A percentile compares a stretch with the other conserved stretches of the same genome.
These are phyloP conservation scores for Nicotiana benthamiana DNA, from an alignment of 257 asterid species.

Conservation along the genomic window DNA sequence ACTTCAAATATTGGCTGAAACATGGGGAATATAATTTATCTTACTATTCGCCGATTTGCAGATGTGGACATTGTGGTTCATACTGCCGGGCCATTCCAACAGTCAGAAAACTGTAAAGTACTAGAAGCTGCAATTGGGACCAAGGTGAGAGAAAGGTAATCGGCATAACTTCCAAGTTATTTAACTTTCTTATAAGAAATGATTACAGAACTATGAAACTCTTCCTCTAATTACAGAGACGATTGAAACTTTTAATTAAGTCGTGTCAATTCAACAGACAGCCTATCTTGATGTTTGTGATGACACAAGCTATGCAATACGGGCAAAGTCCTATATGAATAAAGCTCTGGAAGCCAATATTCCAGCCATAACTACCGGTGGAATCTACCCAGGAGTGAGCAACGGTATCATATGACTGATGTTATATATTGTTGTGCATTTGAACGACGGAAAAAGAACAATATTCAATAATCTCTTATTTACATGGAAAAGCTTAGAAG, in stretches of 20 bases:
- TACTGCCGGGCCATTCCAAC: conserved; percentile 97
- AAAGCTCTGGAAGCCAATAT: conserved; percentile 60
- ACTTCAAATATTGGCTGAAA: not conserved
- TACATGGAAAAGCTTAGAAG: not conserved
- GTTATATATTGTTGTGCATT: conserved; percentile 19
- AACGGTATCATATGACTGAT: conserved; percentile 54
- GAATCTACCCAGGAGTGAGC: conserved; percentile 99
- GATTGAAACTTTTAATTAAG: not conserved
- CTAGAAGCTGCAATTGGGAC: conserved; percentile 90
- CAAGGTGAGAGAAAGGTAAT: conserved; percentile 94
- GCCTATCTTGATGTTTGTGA: conserved; percentile 95
- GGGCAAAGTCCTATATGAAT: conserved; percentile 73
- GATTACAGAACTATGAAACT: conserved; percentile 7
- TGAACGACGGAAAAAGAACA: not conserved
- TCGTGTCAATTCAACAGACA: conserved; percentile 38
- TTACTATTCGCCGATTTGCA: conserved; percentile 20
- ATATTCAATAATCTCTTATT: not conserved
- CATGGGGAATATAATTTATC: not conserved
- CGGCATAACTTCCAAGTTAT: conserved; percentile 8
- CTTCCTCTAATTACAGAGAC: not conserved
- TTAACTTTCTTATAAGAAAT: not conserved
- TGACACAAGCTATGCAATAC: conserved; percentile 67
- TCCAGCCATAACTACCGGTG: conserved; percentile 90
- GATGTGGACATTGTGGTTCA: conserved; percentile 89
- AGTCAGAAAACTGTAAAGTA: conserved; percentile 59